Conservation (phyloP, 345 rosid species). For the Fremontodendron californicum region DNA sequence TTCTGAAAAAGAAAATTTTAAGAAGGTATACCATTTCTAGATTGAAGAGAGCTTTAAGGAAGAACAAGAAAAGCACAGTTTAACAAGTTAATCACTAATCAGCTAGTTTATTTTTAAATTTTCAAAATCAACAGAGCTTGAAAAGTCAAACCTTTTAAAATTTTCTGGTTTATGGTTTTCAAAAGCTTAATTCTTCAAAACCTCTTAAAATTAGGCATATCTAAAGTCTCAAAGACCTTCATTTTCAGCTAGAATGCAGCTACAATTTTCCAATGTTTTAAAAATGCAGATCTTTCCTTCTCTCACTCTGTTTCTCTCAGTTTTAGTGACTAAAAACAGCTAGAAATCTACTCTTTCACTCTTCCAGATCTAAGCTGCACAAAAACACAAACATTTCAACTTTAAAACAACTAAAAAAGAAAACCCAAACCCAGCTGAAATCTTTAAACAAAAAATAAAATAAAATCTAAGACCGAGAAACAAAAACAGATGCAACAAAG, state of each 20-base stretch:
- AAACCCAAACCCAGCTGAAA: background rate
- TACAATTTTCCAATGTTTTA: background rate
- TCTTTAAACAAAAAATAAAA: background rate
- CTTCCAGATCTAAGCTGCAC: constrained; percentile 23
- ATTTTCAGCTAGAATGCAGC: constrained; percentile 8
- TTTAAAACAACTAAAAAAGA: background rate
- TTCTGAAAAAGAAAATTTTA: background rate
- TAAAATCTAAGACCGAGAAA: background rate
- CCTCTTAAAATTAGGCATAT: background rate
- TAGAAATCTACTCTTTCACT: background rate
- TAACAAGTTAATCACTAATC: background rate
- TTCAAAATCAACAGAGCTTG: background rate
- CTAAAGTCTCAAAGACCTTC: background rate
- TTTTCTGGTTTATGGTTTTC: constrained; percentile 1
- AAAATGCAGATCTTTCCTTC: background rate
- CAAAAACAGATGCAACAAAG: background rate
- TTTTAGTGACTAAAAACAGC: background rate
- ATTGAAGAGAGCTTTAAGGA: background rate
- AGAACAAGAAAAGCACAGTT: background rate
- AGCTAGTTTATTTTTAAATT: background rate
- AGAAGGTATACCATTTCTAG: background rate
- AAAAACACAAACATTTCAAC: background rate
- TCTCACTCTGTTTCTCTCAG: background rate
- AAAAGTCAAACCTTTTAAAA: background rate
- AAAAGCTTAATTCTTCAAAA: background rate